These are phyloP conservation scores for Coffea humblotiana DNA, from an alignment of 305 asterid genomes.

Conservation along the genomic window DNA sequence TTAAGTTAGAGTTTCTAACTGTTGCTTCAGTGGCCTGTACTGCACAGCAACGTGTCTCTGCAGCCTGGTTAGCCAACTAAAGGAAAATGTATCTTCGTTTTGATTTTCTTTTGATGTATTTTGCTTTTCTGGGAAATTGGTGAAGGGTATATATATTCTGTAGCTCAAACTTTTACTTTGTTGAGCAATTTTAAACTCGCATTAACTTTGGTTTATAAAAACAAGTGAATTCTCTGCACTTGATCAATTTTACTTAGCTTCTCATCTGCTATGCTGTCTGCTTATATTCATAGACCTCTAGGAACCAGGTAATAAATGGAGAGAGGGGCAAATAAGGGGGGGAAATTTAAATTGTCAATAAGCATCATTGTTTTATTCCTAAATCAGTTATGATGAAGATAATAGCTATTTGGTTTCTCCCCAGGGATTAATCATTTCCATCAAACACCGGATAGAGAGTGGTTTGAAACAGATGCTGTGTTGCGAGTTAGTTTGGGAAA, in stretches of 20 bases:
- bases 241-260: background rate
- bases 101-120: background rate
- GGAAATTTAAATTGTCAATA: background rate
- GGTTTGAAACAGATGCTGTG: slow-evolving; percentile 98
- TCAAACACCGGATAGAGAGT: slow-evolving; percentile 82
- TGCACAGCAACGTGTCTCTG: background rate
- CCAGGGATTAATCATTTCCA: slow-evolving; percentile 94
- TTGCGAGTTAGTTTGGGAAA: slow-evolving; percentile 95
- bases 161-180: background rate
- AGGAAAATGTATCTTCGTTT: background rate
- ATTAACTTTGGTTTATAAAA: slow-evolving; percentile 1
- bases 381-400: slow-evolving; percentile 6
- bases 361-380: background rate
- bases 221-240: background rate
- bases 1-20: background rate
- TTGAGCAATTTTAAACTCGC: background rate
- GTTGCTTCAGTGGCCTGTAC: background rate
- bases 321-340: background rate
- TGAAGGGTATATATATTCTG: background rate
- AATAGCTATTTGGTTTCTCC: slow-evolving; percentile 19
- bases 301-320: background rate
- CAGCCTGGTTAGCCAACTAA: background rate
- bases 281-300: background rate
- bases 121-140: background rate
- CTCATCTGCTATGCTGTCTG: background rate